Conservation (phyloP, 73 alveolate genomes). For the Tetrahymena thermophila region DNA sequence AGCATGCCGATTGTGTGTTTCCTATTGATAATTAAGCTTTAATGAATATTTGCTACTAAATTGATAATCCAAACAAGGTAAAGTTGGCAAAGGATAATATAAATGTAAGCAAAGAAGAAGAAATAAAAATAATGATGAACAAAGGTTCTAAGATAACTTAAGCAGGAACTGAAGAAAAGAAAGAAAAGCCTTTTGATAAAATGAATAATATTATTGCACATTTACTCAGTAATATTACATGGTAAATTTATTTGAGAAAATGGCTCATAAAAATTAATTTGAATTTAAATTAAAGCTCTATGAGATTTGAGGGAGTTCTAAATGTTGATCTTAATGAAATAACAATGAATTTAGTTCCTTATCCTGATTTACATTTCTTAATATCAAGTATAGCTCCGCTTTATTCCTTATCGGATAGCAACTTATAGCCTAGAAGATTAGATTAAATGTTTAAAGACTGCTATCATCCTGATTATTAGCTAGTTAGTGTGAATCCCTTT, state of each 20-base stretch:
- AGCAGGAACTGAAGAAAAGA: slow-evolving; percentile 39
- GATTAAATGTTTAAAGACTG: slow-evolving; percentile 94
- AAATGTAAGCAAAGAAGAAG: slow-evolving; percentile 37
- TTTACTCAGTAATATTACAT: slow-evolving; percentile 94
- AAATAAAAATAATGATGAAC: neutral
- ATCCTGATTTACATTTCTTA: slow-evolving; percentile 96
- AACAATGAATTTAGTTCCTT: slow-evolving; percentile 99
- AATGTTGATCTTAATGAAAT: slow-evolving; percentile 98
- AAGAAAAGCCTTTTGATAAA: slow-evolving; percentile 91
- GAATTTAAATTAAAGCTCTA: slow-evolving; percentile 67
- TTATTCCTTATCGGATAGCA: slow-evolving; percentile 86
- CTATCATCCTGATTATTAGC: slow-evolving; percentile 78
- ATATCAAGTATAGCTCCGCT: slow-evolving; percentile 94
- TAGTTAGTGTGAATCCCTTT: slow-evolving; percentile 81
- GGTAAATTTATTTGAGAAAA: neutral
- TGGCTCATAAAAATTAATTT: neutral
- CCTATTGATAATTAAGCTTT: slow-evolving; percentile 90
- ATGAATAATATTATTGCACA: slow-evolving; percentile 97
- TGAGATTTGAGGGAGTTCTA: slow-evolving; percentile 99
- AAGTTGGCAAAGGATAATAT: slow-evolving; percentile 54
- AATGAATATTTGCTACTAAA: slow-evolving; percentile 78
- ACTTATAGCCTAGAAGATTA: slow-evolving; percentile 89
- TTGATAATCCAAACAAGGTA: slow-evolving; percentile 55
- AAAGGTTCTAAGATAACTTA: slow-evolving; percentile 25
- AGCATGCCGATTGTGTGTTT: slow-evolving; percentile 71